Evolutionary conservation across 441 rosid species (phyloP), one percentile per base, ranked within the genome.

Genomic region (Populus trichocarpa): DNA sequence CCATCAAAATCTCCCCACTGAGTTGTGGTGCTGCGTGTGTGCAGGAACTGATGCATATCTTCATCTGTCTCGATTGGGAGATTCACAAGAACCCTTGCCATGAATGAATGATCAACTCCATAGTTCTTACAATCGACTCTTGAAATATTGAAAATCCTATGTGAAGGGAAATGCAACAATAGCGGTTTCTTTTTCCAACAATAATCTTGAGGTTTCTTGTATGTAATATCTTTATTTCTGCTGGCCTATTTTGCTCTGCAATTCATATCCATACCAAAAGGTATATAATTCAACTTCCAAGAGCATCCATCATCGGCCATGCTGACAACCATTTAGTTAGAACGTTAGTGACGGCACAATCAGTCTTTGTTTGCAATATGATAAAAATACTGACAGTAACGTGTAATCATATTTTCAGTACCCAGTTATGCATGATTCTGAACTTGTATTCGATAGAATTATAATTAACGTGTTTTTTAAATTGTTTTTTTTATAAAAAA

Each of bases 21-120:
- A 53, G 23, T 11, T 5, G 33, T 12, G 18, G 35, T 20, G 18
- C 25, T 70, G 28, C 46, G 66, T 61, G 65, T 53, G 18, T 79
- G 74, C 88, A 94, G 97, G 98, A 75, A 94, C 98, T 13, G 97
- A 94, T 88, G 97, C 98, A 5, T 94, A 94, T 82, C 94, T 94
- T 67, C 98, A 94, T 77, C 79, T 94, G 86, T 91, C 88, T 61
- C 92, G 97, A 12, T 81, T 93, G 70, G 96, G 93, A 71, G 97
- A 94, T 85, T 92, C 97, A 3, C 98, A 92, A 79, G 98, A 94
- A 74, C 98, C 97, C 36, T 79, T 91, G 35, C 86, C 96, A 5
- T 89, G 88, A 88, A 18, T 30, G 74, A 46, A 46, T 14, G 20
- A 25, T 40, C 71, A 22, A 57, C 42, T 70, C 28, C 13, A 18